A percentile compares a stretch with the other conserved stretches of the same genome.
Evolutionary conservation across 164 flowering plant genomes (phyloP).

Genomic region (Euptelea pleiosperma): DNA sequence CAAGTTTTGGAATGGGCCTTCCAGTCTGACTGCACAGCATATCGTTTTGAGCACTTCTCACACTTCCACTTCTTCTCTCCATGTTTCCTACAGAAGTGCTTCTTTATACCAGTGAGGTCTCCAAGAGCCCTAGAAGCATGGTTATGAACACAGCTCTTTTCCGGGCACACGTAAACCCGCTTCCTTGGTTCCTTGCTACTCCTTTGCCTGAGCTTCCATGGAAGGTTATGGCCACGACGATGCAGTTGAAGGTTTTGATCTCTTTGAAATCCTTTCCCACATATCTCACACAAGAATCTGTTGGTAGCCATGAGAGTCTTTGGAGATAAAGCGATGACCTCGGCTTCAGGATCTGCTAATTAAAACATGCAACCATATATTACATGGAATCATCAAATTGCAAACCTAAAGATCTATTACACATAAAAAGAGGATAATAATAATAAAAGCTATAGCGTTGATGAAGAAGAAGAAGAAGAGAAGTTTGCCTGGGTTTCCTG

Average conservation of each 20-base stretch:
- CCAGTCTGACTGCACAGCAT: conserved; percentile 89
- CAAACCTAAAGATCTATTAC: conserved; percentile 2
- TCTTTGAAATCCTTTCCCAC: conserved; percentile 91
- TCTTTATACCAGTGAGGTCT: too few species aligned
- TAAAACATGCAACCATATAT: too few species aligned
- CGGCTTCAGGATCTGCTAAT: conserved; percentile 81
- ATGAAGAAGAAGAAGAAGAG: conserved; percentile 4
- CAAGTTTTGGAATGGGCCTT: too few species aligned
- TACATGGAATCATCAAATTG: conserved; percentile 2
- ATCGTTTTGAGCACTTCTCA: conserved; percentile 74
- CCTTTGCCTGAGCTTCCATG: too few species aligned
- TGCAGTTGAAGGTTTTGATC: conserved; percentile 85
- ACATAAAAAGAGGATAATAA: background rate
- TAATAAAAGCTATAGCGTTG: background rate
- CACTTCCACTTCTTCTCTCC: conserved; percentile 98
- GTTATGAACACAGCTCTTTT: conserved; percentile 73
- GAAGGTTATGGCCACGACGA: conserved; percentile 77
- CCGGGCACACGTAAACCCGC: conserved; percentile 82
- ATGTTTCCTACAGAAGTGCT: too few species aligned
- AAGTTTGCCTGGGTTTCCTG: conserved; percentile 74
- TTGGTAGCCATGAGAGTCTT: conserved; percentile 88
- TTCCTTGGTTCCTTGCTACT: conserved; percentile 53
- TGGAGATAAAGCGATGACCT: conserved; percentile 77
- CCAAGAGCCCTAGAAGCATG: conserved; percentile 86
- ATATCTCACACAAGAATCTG: conserved; percentile 82